Base-by-base conservation (phyloP, 1,284 basidiomycete genomes). In the Ustilago curta region DNA sequence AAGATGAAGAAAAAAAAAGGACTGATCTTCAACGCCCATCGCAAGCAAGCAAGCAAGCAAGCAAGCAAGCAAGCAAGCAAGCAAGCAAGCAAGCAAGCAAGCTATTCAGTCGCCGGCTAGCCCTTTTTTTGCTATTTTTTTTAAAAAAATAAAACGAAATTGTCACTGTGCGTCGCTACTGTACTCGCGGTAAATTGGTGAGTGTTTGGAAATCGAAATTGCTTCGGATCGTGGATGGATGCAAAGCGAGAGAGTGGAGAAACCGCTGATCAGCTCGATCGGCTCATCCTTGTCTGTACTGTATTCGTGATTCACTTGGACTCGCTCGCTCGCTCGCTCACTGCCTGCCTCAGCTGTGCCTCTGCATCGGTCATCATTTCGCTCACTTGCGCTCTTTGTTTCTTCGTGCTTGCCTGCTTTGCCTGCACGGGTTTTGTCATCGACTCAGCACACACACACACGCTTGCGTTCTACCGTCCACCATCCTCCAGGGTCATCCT, bases 181-280 rank as follows among this genome's bases (percentile, higher is more conserved):
- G 9, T 31, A n/a, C n/a, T n/a, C n/a, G n/a, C n/a, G n/a, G n/a
- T n/a, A n/a, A n/a, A n/a, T n/a, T n/a, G n/a, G n/a, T n/a, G n/a
- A n/a, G n/a, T n/a, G n/a, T 27, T 32, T 39, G 27, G 32, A 37
- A 37, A 12, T 37, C 4, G 35, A 37, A 37, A 37, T 37, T 16
- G 35, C 12, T 37, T 37, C 35, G 35, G 35, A 37, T 37, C 14
- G 35, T 14, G 35, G 35, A 37, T 37, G 35, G 35, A 37, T 37
- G 35, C 35, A 37, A 37, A 37, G 12, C 35, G 35, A 37, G 12
- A 12, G 35, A 42, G 57, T 45, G 29, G 14, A 43, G 57, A 51
- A 51, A 58, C 45, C 59, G 55, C 55, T 37, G 55, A 68, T 68
- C 65, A 68, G 59, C 65, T 68, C 65, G 65, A 68, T 68, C 65